Base-by-base conservation (phyloP, 805 yeast genomes). In the Starmerella powellii region DNA sequence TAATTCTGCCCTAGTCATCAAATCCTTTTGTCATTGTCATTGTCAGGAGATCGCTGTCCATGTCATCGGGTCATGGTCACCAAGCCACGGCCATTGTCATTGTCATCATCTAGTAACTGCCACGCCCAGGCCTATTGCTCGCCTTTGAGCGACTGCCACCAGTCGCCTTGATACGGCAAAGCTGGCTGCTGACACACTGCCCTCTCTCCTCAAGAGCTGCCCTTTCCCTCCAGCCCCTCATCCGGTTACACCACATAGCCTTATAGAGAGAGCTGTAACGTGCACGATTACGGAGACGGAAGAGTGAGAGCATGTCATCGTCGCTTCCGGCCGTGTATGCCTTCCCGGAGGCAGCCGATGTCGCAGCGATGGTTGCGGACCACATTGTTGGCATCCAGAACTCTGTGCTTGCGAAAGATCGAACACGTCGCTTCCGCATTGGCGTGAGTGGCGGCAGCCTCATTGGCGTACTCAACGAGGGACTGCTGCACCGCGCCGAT, bases 351-450 rank as follows among this genome's bases (percentile, higher is more conserved):
- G 79, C 84, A 56, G 68, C 76, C 23, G 91, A 83, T 15, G 95
- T 88, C 26, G 96, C 97, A 2, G 94, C 82, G 41, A 97, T 97
- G 19, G 94, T 88, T 23, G 96, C 96, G 1, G 95, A 91, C 62
- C 94, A 87, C 61, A 80, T 88, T 37, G 76, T 86, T 28, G 74
- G 82, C 23, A 93, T 94, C 11, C 97, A 91, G 63, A 83, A 87
- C 56, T 63, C 71, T 47, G 73, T 86, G 8, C 63, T 81, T 33
- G 38, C 51, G 29, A 50, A 53, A 20, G 55, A 60, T 58, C 34
- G 60, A 59, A 36, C 54, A 48, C 70, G 73, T 43, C 66, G 95
- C 40, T 91, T 91, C 65, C 82, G 82, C 60, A 80, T 91, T 49
- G 97, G 95, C 34, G 68, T 91, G 15, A 75, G 87, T 39, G 98